Percentiles rank a stretch among this genome's conserved stretches.
These are phyloP conservation scores for Fistulinella cinereoalba DNA, from an alignment of 1,284 basidiomycete genomes.

Conservation along the genomic window DNA sequence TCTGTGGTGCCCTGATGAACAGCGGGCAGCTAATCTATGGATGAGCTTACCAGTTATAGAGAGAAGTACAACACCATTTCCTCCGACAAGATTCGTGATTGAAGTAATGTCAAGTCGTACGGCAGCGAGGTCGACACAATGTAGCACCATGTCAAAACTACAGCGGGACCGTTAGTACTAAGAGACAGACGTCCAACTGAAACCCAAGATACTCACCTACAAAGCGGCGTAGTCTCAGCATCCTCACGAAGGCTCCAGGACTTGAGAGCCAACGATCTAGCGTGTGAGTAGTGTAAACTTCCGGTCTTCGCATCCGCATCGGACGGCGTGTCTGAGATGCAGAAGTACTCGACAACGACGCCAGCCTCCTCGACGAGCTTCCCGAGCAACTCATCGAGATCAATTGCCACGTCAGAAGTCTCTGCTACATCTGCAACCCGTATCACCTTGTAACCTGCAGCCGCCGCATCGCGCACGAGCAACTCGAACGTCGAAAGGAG, in stretches of 20 bases:
- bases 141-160: conserved; percentile 21
- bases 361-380: conserved; percentile 13
- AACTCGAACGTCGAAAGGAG: conserved; percentile 18
- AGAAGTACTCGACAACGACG: conserved; percentile 27
- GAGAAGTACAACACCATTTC: too few species aligned
- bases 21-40: too few species aligned
- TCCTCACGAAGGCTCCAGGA: conserved; percentile 16
- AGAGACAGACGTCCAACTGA: too few species aligned
- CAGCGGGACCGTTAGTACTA: not conserved
- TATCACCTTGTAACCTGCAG: conserved; percentile 19
- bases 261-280: conserved; percentile 20
- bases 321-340: conserved; percentile 15
- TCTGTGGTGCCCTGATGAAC: too few species aligned
- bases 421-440: conserved; percentile 24
- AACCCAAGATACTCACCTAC: conserved; percentile 11
- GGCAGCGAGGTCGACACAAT: conserved; percentile 20
- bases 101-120: conserved; percentile 20
- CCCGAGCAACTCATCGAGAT: conserved; percentile 15
- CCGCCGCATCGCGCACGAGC: conserved; percentile 14
- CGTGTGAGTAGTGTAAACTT: conserved; percentile 9
- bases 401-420: conserved; percentile 13
- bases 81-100: too few species aligned
- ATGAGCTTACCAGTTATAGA: too few species aligned
- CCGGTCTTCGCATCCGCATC: conserved; percentile 26
- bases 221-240: conserved; percentile 1